Evolutionary conservation across 2,329 filamentous ascomycete genomes (phyloP).

Genomic region (Fonsecaea monophora): DNA sequence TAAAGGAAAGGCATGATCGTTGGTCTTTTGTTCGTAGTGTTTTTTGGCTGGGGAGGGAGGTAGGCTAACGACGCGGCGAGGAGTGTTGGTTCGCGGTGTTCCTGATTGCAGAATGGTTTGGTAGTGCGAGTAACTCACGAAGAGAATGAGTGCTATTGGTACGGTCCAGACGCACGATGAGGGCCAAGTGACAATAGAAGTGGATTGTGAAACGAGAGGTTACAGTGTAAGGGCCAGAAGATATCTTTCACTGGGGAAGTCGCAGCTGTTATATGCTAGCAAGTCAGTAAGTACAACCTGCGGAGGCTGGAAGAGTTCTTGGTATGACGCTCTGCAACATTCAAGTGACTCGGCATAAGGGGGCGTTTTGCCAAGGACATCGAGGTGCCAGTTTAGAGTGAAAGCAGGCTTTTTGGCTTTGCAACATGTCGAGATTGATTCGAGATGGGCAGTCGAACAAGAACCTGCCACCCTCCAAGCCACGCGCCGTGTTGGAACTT

Average conservation of each 20-base stretch:
- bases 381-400: background rate
- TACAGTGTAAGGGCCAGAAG: background rate
- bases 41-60: background rate
- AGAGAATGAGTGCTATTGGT: background rate
- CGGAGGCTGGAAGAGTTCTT: background rate
- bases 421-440: background rate
- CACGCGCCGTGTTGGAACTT: background rate
- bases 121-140: background rate
- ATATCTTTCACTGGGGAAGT: background rate
- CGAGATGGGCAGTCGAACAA: background rate
- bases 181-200: background rate
- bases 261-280: background rate
- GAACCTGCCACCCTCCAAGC: slow-evolving; percentile 4
- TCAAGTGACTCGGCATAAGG: slow-evolving; percentile 1
- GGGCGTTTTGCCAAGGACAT: slow-evolving; percentile 9
- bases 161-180: background rate
- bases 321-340: slow-evolving; percentile 13
- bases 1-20: slow-evolving; percentile 44
- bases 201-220: background rate
- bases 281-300: background rate
- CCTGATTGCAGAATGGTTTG: background rate
- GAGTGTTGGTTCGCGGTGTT: background rate
- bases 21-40: background rate
- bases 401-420: slow-evolving; percentile 15
- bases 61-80: background rate